Percentiles rank a stretch among this genome's conserved stretches.
phyloP scores from a whole-genome alignment of 176 grass and related monocot genomes.

The Rhynchospora pubera region DNA sequence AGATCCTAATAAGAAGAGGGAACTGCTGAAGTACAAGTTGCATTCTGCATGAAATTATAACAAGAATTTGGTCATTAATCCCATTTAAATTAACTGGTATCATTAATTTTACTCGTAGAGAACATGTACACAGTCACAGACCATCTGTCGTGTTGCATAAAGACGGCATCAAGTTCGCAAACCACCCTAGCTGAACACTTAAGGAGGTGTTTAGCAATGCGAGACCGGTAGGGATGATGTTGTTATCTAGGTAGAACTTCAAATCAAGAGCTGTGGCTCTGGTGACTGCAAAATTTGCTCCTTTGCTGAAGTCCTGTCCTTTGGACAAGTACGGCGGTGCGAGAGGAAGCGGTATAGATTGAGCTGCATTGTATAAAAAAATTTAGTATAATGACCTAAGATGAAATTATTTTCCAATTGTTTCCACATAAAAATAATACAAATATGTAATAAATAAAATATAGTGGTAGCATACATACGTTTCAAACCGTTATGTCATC shows the following conservation, averaged over 20 bases:
- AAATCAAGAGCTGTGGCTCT: constrained; percentile 31
- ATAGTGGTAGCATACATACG: no score
- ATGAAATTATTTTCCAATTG: neutral
- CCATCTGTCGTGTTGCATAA: constrained; percentile 26
- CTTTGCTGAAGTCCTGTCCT: constrained; percentile 20
- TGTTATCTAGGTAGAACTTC: constrained; percentile 25
- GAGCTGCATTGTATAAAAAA: constrained; percentile 17
- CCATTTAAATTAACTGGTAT: neutral
- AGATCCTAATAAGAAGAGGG: constrained; percentile 30
- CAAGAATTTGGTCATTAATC: neutral
- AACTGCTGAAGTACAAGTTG: constrained; percentile 7
- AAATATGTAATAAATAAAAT: neutral
- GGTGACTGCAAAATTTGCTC: constrained; percentile 33
- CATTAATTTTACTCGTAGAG: neutral
- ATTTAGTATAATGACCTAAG: neutral
- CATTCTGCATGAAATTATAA: neutral
- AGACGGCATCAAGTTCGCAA: constrained; percentile 29
- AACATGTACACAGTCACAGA: neutral
- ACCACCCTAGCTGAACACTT: constrained; percentile 29
- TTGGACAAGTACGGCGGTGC: constrained; percentile 17
- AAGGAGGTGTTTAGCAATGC: constrained; percentile 29
- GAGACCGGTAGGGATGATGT: neutral
- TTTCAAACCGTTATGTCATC: no score
- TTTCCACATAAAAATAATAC: neutral
- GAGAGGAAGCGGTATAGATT: constrained; percentile 33